Percentiles rank a stretch among this genome's conserved stretches.
Evolutionary conservation across 2,329 filamentous ascomycete species (phyloP).

Genomic region (Nannizziopsis arthrosporioides): DNA sequence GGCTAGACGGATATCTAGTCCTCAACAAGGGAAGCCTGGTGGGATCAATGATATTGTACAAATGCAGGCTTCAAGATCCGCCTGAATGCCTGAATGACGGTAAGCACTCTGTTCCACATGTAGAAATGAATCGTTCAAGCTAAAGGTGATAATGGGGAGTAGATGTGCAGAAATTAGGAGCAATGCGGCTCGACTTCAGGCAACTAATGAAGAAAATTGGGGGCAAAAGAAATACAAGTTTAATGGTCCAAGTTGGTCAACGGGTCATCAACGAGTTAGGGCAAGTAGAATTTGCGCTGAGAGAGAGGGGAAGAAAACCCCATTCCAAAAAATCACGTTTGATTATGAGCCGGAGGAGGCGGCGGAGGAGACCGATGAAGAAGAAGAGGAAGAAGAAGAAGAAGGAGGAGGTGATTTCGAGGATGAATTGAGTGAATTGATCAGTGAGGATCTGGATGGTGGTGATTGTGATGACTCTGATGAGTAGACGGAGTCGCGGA

Average conservation of each 20-base stretch:
- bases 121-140: not conserved
- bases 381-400: slow-evolving; percentile 1
- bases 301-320: not conserved
- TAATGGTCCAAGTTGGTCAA: slow-evolving; percentile 1
- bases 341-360: not conserved
- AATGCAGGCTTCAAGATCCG: slow-evolving; percentile 1
- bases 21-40: not conserved
- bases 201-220: not conserved
- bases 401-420: slow-evolving; percentile 2
- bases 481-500: not conserved
- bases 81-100: not conserved
- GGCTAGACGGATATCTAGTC: slow-evolving; percentile 10
- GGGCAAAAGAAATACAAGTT: not conserved
- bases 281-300: not conserved
- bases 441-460: not conserved
- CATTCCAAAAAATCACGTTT: not conserved
- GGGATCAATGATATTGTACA: slow-evolving; percentile 7
- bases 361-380: not conserved
- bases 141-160: not conserved
- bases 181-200: not conserved
- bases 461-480: too few relatives aligned
- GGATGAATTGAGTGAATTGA: not conserved
- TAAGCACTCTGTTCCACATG: not conserved
- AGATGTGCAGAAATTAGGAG: slow-evolving; percentile 5
- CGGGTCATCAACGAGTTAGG: not conserved